Evolutionary conservation across 2,329 filamentous ascomycete species (phyloP).

Genomic region (Fusarium stilboides): DNA sequence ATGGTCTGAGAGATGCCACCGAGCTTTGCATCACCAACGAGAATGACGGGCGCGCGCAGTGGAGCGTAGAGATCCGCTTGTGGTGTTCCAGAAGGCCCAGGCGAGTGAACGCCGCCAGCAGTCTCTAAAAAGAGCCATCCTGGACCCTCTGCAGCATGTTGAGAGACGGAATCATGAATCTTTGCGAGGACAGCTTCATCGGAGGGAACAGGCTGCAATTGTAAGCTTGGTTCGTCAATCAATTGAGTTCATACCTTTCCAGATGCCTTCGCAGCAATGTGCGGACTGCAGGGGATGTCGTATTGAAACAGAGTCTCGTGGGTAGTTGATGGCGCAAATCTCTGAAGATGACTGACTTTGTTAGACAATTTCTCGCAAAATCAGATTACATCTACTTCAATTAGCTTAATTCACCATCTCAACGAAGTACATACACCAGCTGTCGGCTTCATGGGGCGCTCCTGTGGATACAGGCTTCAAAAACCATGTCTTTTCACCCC

Average conservation of each 20-base stretch:
- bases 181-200: constrained; percentile 65
- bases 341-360: constrained; percentile 72
- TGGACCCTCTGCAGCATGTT: constrained; percentile 62
- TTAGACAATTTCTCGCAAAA: background rate
- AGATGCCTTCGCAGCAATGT: constrained; percentile 74
- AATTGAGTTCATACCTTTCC: constrained; percentile 55
- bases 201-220: constrained; percentile 63
- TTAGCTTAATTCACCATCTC: background rate
- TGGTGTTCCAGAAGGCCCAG: constrained; percentile 80
- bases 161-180: constrained; percentile 56
- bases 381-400: constrained; percentile 10
- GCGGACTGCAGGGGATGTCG: constrained; percentile 81
- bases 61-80: constrained; percentile 85
- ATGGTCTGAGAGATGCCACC: constrained; percentile 88
- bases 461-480: constrained; percentile 89
- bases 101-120: constrained; percentile 86
- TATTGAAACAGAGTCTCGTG: constrained; percentile 78
- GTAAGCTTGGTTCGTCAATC: constrained; percentile 7
- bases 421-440: constrained; percentile 64
- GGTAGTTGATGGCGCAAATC: constrained; percentile 67
- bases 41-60: constrained; percentile 79
- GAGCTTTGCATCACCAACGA: constrained; percentile 81
- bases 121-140: constrained; percentile 84
- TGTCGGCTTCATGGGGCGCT: constrained; percentile 77
- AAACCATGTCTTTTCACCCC: constrained; percentile 70